Conservation (phyloP, 1,139 yeast species). For the Lodderomyces elongisporus region DNA sequence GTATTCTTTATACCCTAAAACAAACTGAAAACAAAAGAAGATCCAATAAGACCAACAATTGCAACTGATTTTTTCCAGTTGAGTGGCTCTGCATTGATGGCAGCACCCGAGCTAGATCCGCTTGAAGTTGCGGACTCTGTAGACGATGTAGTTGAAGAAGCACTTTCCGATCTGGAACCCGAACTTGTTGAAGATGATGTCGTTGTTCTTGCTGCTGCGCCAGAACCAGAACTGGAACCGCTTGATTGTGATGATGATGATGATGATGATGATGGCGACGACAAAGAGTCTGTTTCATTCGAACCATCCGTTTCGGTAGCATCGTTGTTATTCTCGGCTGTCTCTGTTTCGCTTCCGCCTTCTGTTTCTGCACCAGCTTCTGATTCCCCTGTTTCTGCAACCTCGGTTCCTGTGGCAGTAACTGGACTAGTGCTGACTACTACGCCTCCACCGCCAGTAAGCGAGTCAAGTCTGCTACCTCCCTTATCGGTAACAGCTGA, state of each 20-base stretch:
- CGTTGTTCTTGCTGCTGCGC: constrained; percentile 4
- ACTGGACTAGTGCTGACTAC: constrained; percentile 2
- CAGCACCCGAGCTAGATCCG: constrained; percentile 14
- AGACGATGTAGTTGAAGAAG: constrained; percentile 10
- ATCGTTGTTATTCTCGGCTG: no score
- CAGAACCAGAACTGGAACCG: neutral
- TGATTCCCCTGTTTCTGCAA: constrained; percentile 1
- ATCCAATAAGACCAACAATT: constrained; percentile 35
- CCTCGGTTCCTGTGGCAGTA: neutral
- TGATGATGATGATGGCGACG: constrained; percentile 2
- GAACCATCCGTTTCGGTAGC: constrained; percentile 5
- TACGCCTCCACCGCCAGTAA: constrained; percentile 5
- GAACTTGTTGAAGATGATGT: constrained; percentile 11
- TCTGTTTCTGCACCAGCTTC: neutral
- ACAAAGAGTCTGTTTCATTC: neutral
- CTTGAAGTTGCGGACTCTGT: constrained; percentile 13
- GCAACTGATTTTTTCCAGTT: constrained; percentile 40
- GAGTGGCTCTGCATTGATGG: constrained; percentile 16
- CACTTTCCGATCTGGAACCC: constrained; percentile 8
- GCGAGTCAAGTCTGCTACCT: constrained; percentile 2
- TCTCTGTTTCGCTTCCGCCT: neutral
- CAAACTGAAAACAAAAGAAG: constrained; percentile 28
- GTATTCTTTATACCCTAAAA: no score
- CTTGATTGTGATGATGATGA: neutral
- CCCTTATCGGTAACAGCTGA: constrained; percentile 17